phyloP scores from a whole-genome alignment of 306 rosid species.

The Acacia acuminata region DNA sequence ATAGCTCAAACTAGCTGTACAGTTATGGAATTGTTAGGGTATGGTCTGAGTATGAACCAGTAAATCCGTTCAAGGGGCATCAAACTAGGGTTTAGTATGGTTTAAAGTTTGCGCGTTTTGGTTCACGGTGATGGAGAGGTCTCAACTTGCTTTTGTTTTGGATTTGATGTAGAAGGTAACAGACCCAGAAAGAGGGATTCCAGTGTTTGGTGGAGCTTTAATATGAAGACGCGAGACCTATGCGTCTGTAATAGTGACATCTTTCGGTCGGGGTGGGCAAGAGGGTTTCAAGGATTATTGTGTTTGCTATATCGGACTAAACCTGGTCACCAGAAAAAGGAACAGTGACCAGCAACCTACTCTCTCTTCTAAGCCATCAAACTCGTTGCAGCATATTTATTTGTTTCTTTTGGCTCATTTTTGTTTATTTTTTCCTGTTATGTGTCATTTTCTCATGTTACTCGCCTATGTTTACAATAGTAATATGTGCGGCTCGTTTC shows the following conservation, averaged over 20 bases:
- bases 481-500: background rate
- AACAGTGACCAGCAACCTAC: background rate
- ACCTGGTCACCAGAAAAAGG: background rate
- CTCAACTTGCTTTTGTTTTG: background rate
- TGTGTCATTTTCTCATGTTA: background rate
- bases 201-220: conserved; percentile 44
- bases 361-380: background rate
- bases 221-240: background rate
- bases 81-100: conserved; percentile 41
- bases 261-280: conserved; percentile 23
- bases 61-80: conserved; percentile 28
- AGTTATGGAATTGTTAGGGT: background rate
- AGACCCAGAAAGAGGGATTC: conserved; percentile 34
- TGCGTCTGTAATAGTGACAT: background rate
- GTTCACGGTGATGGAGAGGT: background rate
- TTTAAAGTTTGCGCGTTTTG: background rate
- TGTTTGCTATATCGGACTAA: background rate
- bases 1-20: background rate
- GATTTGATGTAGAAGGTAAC: conserved; percentile 21
- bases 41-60: background rate
- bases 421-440: background rate
- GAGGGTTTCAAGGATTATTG: background rate
- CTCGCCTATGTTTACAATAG: background rate
- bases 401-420: background rate
- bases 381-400: background rate